These are phyloP conservation scores for Xylariaceae sp. DNA, from an alignment of 2,329 filamentous ascomycete species.

Conservation along the genomic window DNA sequence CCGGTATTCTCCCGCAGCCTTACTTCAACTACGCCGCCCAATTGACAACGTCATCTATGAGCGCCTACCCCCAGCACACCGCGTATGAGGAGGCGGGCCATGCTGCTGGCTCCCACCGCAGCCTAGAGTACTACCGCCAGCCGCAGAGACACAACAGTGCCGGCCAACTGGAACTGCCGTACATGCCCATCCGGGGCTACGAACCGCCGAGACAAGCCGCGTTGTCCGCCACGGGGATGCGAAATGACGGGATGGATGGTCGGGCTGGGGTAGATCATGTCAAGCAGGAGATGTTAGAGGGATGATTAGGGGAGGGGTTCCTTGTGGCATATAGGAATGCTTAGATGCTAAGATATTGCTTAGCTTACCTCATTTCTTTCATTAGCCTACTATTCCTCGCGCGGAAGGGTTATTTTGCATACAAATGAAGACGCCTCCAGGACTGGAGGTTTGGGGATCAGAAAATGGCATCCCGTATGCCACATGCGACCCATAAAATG, in stretches of 20 bases:
- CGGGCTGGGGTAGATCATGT: neutral
- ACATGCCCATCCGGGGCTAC: neutral
- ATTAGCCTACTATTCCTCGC: no score
- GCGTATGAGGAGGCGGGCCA: neutral
- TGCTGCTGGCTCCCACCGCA: neutral
- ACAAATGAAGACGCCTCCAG: no score
- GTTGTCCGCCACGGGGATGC: no score
- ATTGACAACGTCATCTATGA: neutral
- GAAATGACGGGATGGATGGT: no score
- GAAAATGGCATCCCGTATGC: no score
- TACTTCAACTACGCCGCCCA: neutral
- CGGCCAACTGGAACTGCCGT: neutral
- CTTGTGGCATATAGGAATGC: neutral
- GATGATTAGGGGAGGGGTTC: neutral
- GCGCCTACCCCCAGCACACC: neutral
- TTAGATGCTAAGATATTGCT: no score
- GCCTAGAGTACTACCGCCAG: neutral
- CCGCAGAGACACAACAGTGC: neutral
- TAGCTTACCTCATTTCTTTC: no score
- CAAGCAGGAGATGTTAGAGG: neutral
- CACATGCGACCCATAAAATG: no score
- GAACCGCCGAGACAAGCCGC: no score
- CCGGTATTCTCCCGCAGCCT: neutral
- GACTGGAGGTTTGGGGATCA: no score
- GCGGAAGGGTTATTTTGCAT: no score